Base-by-base conservation (phyloP, 306 rosid genomes). In the Malus orientalis region DNA sequence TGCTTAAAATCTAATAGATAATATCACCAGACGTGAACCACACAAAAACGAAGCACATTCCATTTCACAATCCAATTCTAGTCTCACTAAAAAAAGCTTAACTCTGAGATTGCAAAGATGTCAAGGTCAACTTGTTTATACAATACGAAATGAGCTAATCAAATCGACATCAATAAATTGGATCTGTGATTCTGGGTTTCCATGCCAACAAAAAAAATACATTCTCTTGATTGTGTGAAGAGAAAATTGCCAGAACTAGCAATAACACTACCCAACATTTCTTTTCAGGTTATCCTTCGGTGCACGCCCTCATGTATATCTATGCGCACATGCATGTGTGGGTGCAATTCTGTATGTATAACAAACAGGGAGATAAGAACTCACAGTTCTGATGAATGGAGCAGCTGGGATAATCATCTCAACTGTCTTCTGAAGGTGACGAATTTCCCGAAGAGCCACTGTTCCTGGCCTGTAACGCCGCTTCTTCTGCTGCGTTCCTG, bases 371-470 rank as follows among this genome's bases (percentile, higher is more conserved):
- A 55, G 61, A 55, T 20, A 20, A 55, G 20, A 20, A 63, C 68
- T 63, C 68, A 63, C 68, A 6, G 68, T 30, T 88, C 96, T 87
- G 40, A 93, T 80, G 77, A 93, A 93, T 3, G 90, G 87, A 61
- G 91, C 89, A 78, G 84, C 80, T 51, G 98, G 98, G 62, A 93
- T 79, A 40, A 93, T 61, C 81, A 89, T 80, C 5, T 76, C 42
- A 71, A 71, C 54, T 54, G 82, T 36, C 79, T 45, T 93, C 81
- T 93, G 98, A 23, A 71, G 83, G 3, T 64, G 72, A 11, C 96
- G 90, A 83, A 93, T 93, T 89, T 93, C 91, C 16, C 89, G 89
- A 65, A 93, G 92, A 5, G 96, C 95, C 33, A 33, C 77, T n/a
- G 88, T 60, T 71, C 98, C 98, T 11, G 90, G 88, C 73, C 57